phyloP scores from a whole-genome alignment of 805 yeast genomes.

The Candida sphagnicola region DNA sequence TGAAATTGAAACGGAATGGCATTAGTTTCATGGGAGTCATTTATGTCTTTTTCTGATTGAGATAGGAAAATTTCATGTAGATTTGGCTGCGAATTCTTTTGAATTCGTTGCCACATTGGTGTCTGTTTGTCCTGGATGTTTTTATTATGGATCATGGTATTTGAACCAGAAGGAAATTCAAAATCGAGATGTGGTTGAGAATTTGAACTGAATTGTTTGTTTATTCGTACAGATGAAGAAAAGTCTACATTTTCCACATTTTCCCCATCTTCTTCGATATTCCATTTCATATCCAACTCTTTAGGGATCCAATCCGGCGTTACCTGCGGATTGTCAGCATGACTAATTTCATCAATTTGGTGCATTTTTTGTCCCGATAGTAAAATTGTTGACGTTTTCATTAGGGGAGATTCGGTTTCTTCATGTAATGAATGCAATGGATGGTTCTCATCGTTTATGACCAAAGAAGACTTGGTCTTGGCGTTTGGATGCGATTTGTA shows the following conservation, averaged over 20 bases:
- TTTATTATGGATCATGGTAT: conserved; percentile 5
- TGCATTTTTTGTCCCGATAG: not conserved
- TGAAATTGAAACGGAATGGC: conserved; percentile 1
- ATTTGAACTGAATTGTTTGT: conserved; percentile 3
- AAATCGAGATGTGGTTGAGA: not conserved
- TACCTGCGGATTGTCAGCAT: not conserved
- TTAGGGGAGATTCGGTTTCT: conserved; percentile 9
- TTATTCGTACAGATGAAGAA: conserved; percentile 16
- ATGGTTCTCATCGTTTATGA: not conserved
- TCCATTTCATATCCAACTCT: conserved; percentile 34
- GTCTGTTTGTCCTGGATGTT: not conserved
- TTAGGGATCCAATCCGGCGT: conserved; percentile 45
- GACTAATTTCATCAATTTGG: not conserved
- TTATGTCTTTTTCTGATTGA: conserved; percentile 1
- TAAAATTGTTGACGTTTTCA: conserved; percentile 23
- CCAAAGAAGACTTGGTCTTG: conserved; percentile 28
- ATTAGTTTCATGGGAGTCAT: conserved; percentile 1
- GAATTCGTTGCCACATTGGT: conserved; percentile 2
- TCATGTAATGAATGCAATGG: conserved; percentile 1
- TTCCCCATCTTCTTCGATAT: conserved; percentile 4
- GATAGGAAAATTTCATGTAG: conserved; percentile 4
- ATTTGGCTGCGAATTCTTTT: conserved; percentile 2
- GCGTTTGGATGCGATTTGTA: conserved; percentile 45
- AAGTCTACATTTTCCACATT: conserved; percentile 10
- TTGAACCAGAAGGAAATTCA: conserved; percentile 3